Base-by-base conservation (phyloP, 371 early-diverging fungal species). In the Smittium culicis region DNA sequence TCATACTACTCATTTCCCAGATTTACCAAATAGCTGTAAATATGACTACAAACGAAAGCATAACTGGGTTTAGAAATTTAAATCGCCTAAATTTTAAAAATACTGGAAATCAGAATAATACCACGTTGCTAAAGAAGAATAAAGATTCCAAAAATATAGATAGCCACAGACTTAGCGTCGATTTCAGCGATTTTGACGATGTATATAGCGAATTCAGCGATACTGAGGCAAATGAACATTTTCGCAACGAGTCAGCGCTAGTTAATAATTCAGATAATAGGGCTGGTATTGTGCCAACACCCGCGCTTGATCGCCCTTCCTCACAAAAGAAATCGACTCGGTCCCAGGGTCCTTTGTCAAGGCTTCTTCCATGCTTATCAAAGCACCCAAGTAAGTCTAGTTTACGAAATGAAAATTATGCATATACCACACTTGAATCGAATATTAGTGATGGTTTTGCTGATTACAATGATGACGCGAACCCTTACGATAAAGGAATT, bases 31-130 rank as follows among this genome's bases (percentile, higher is more conserved):
- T 96, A 28, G 80, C 88, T 0, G 76, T 79, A 8, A 86, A 82
- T 5, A 79, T 82, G 66, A 97, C 98, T 0, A 96, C 96, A 16
- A 94, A 94, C 76, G 98, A 97, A 72, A 76, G 86, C 56, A 81
- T 86, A 67, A 95, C 92, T 57, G 80, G 81, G 5, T 29, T 59
- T 59, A 59, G 60, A n/a, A 59, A 29, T n/a, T 5, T 32, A 27
- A 59, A 59, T 16, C 5, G 32, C 5, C n/a, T n/a, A n/a, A n/a
- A n/a, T n/a, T n/a, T n/a, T n/a, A n/a, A n/a, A n/a, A n/a, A n/a
- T n/a, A n/a, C n/a, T n/a, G n/a, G n/a, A n/a, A n/a, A n/a, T n/a
- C n/a, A n/a, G n/a, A n/a, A n/a, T n/a, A n/a, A n/a, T n/a, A n/a
- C n/a, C n/a, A n/a, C n/a, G n/a, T n/a, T n/a, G n/a, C n/a, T n/a